Base-by-base conservation (phyloP, 805 yeast genomes). In the Candida rishiriensis region DNA sequence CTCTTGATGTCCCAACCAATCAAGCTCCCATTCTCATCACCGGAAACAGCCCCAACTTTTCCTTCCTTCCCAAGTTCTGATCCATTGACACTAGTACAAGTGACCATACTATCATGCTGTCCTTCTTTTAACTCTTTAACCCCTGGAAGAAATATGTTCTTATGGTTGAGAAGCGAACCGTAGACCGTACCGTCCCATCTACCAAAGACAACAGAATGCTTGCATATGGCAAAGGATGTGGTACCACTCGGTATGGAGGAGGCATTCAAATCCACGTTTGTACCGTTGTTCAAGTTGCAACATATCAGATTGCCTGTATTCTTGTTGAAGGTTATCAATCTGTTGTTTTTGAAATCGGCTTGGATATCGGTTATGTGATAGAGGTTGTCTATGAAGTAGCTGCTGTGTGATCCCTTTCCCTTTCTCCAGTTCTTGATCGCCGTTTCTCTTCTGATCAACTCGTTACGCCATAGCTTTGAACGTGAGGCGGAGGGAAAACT, bases 381-480 rank as follows among this genome's bases (percentile, higher is more conserved):
- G 8, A 53, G 40, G n/a, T 50, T 43, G 10, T 41, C 40, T 34
- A 55, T 39, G 17, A 37, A 29, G 36, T 51, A 61, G n/a, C 54
- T 54, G 28, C 47, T 47, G 33, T 56, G 52, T 12, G 42, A 35
- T 3, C 63, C 61, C 15, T 51, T 52, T 4, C 63, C 63, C 36
- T 68, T 70, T 38, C 61, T 57, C 79, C 80, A 57, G 40, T 56
- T 66, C 44, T 64, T 68, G 30, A 55, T 43, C 6, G 59, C 46
- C 8, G 62, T 51, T 36, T 68, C 60, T 21, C 83, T 56, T 10
- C 60, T 57, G 34, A 73, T 64, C 52, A 75, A 68, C 54, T 78
- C 83, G 39, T 57, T 54, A 42, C 71, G 60, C 78, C 80, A 78
- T n/a, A 49, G 48, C n/a, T 43, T 49, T 3, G 75, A 66, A n/a